Base-by-base conservation (phyloP, 169 alveolate genomes). In the Eimeria tenella region DNA sequence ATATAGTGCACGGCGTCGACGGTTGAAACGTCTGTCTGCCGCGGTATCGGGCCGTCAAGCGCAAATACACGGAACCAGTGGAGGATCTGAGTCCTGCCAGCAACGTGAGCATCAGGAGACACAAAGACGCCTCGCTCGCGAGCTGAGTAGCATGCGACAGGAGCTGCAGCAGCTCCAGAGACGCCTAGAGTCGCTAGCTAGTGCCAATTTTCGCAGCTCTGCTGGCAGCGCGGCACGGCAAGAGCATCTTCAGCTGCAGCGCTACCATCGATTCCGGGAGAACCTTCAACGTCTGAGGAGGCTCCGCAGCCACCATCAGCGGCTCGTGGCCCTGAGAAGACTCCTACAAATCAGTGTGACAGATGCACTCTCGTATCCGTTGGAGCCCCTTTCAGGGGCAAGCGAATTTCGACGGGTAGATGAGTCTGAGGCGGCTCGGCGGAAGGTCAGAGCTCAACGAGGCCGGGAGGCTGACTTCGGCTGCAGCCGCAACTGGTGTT, bases 401-500 rank as follows among this genome's bases (percentile, higher is more conserved):
- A 62, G 55, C 63, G 91, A 25, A 49, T 4, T 8, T 9, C 91
- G 62, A 60, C 65, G 79, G 91, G 79, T 53, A 53, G 23, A 58
- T 71, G 91, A 60, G 65, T 42, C 31, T 42, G 91, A 84, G 62
- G 63, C 77, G 50, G 77, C 91, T 31, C 58, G 91, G 79, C 81
- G 91, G 79, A 84, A 17, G 79, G 60, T 7, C 53, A 58, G 91
- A 25, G 79, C 60, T 55, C 91, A 84, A 71, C 42, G 91, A 84
- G 65, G 91, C 49, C 19, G 91, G n/a, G 91, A 58, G 50, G n/a
- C 65, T 21, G 91, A 84, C 81, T 84, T 84, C 23, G 81, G 81
- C 13, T 84, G 92, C 81, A 84, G 92, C 79, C 77, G 92, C 42
- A 84, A 62, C 25, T 84, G 92, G 81, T 84, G 92, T 31, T 63